phyloP scores from a whole-genome alignment of 257 asterid genomes.

The Solanum boliviense region DNA sequence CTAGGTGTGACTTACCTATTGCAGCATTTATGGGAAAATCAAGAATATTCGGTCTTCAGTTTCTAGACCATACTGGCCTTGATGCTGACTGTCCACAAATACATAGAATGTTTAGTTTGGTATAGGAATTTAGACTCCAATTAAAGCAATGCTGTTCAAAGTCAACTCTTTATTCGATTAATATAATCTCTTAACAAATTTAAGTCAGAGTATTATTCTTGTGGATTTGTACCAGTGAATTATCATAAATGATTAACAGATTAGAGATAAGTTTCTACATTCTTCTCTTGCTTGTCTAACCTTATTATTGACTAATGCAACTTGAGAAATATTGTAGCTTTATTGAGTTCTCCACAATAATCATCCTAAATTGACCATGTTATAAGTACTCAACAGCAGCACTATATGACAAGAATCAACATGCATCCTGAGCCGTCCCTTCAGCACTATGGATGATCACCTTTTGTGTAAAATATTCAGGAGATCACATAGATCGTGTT shows the following conservation, averaged over 20 bases:
- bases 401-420: neutral
- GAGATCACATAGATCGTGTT: neutral
- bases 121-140: neutral
- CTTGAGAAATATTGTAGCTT: neutral
- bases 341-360: neutral
- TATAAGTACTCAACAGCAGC: neutral
- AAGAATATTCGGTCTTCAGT: neutral
- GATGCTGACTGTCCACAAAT: neutral
- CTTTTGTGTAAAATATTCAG: neutral
- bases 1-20: neutral
- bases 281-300: neutral
- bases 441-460: neutral
- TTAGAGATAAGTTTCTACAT: neutral
- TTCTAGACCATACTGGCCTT: neutral
- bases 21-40: neutral
- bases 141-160: neutral
- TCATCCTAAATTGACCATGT: neutral
- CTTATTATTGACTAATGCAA: neutral
- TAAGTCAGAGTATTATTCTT: neutral
- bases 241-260: neutral
- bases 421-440: neutral
- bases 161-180: neutral
- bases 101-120: neutral
- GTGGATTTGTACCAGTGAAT: neutral
- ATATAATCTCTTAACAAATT: neutral